Base-by-base conservation (phyloP, 306 rosid genomes). In the Crotalaria pallida region DNA sequence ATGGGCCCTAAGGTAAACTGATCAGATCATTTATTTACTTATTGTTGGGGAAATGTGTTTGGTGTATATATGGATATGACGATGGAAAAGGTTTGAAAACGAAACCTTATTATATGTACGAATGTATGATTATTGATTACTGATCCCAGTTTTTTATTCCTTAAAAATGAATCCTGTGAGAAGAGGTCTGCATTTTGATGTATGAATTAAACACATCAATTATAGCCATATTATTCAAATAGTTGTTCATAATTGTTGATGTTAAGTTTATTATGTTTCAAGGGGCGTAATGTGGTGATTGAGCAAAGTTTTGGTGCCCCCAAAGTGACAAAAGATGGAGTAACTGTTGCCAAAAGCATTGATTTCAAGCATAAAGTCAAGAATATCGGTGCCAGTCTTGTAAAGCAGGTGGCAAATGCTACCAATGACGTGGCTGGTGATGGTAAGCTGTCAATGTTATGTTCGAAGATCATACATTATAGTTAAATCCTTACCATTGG, bases 231-330 rank as follows among this genome's bases (percentile, higher is more conserved):
- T 66, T 1, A 47, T 34, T 22, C 31, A 57, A 17, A 57, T 67
- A 9, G 10, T 69, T 26, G 52, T 74, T 52, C 34, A 15, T 7
- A 52, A 21, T 44, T 56, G 57, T 50, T 58, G 33, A 27, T 60
- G 18, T 44, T 52, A 26, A 13, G 27, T 36, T 38, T 68, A 18
- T 76, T 6, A 17, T 82, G 72, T 55, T 65, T 61, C 56, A 23
- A 94, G 99, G 99, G 99, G 22, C 96, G 99, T 67, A 84, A 81
- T 86, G 97, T 94, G 47, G 95, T 91, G 65, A 83, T 94, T 69
- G 97, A 94, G 77, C 99, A 94, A 82, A 94, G 97, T 77, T 94
- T 43, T 74, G 97, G 99, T 51, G 91, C 96, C 59, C 99, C 99
- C 3, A 94, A 94, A 86, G 99, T 94, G 73, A 94, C 99, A 3